These are phyloP conservation scores for Xylaria sp. DNA, from an alignment of 2,329 filamentous ascomycete genomes.

Conservation along the genomic window DNA sequence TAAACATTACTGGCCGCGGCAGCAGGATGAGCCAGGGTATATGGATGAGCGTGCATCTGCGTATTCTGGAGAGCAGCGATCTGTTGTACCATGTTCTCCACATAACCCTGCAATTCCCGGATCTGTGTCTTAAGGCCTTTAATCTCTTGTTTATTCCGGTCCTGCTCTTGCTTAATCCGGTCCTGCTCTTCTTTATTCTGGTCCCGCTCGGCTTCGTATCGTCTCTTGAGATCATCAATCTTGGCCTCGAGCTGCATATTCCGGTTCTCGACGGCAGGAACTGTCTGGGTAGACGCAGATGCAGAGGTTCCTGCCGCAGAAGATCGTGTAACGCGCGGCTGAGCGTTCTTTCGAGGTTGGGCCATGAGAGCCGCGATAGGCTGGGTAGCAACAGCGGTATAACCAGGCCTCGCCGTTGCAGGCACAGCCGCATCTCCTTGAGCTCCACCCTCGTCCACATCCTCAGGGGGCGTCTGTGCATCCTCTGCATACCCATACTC, in stretches of 20 bases:
- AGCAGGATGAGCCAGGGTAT: too few relatives aligned
- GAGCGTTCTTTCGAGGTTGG: background rate
- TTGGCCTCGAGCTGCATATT: too few relatives aligned
- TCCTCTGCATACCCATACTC: background rate
- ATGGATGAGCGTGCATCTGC: too few relatives aligned
- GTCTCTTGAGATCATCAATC: background rate
- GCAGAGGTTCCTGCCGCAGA: background rate
- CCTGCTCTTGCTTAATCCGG: background rate
- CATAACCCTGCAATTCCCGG: too few relatives aligned
- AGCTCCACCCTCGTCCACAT: too few relatives aligned
- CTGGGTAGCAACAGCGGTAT: background rate
- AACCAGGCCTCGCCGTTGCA: slow-evolving; percentile 18
- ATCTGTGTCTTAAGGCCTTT: background rate
- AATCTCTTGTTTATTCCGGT: background rate
- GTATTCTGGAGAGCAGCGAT: background rate
- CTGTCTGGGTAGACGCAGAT: background rate
- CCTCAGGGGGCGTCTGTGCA: background rate
- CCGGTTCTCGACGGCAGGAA: background rate
- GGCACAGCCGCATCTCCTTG: too few relatives aligned
- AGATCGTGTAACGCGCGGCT: background rate
- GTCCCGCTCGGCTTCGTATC: background rate
- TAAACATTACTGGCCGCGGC: too few relatives aligned
- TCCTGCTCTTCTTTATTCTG: background rate
- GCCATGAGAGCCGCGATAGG: slow-evolving; percentile 5
- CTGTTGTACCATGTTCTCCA: too few relatives aligned